Conservation (phyloP, 2,329 filamentous ascomycete species). For the Lithohypha guttulata region DNA sequence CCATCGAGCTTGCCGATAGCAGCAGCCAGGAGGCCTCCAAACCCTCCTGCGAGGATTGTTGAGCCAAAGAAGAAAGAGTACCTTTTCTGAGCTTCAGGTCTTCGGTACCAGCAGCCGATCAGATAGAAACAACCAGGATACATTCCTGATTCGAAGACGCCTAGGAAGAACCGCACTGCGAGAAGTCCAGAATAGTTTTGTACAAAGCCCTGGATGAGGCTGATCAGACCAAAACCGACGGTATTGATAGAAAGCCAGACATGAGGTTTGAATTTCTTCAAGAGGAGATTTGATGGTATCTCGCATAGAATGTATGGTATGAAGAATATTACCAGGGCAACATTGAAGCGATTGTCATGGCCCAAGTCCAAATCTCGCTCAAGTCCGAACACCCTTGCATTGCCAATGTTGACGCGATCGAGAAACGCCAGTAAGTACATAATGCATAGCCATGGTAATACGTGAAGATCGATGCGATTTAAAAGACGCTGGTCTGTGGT, state of each 20-base stretch:
- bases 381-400: conserved; percentile 47
- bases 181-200: conserved; percentile 32
- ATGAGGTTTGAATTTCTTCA: conserved; percentile 26
- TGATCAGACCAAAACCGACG: neutral
- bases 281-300: conserved; percentile 40
- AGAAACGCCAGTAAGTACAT: conserved; percentile 32
- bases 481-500: no score
- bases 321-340: conserved; percentile 30
- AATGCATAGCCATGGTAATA: conserved; percentile 35
- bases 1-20: conserved; percentile 24
- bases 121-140: conserved; percentile 45
- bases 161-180: conserved; percentile 37
- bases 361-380: conserved; percentile 37
- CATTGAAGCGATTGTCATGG: conserved; percentile 39
- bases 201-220: conserved; percentile 26
- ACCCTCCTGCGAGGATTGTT: conserved; percentile 39
- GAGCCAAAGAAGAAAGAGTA: conserved; percentile 38
- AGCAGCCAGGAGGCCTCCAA: conserved; percentile 40
- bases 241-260: conserved; percentile 13
- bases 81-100: conserved; percentile 33
- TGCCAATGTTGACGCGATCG: conserved; percentile 43
- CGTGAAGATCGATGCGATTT: conserved; percentile 34
- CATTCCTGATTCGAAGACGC: conserved; percentile 36
- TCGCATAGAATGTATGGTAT: conserved; percentile 23
- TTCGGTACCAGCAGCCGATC: conserved; percentile 30